phyloP scores from a whole-genome alignment of 202 grass and related monocot genomes.

The Cymbopogon flexuosus region DNA sequence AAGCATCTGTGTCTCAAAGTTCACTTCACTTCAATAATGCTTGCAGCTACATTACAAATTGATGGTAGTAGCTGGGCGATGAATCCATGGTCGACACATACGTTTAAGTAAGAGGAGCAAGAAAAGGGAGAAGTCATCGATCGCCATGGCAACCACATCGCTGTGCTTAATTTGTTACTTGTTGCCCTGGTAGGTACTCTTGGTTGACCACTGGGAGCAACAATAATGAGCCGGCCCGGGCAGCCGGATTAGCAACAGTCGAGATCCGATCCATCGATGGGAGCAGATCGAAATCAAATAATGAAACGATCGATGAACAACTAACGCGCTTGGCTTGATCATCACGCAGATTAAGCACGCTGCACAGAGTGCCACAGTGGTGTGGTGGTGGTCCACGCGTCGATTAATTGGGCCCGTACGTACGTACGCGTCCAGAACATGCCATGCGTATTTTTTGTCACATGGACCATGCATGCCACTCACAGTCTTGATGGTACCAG shows the following conservation, averaged over 20 bases:
- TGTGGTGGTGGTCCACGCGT: neutral
- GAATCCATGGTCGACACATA: neutral
- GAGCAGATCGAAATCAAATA: too few species aligned
- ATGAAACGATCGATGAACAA: too few species aligned
- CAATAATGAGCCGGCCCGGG: neutral
- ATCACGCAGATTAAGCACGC: neutral
- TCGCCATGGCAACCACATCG: neutral
- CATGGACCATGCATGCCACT: neutral
- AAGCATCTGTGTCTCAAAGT: neutral
- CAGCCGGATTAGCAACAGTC: neutral
- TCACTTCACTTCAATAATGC: neutral
- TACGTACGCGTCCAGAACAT: neutral
- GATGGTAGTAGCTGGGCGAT: neutral
- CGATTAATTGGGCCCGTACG: neutral
- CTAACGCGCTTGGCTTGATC: too few species aligned
- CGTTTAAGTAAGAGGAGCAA: neutral
- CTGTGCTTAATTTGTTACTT: neutral
- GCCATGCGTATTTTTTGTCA: neutral
- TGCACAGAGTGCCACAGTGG: neutral
- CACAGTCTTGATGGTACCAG: neutral
- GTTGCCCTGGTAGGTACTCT: neutral
- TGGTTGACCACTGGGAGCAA: slow-evolving; percentile 14
- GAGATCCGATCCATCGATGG: too few species aligned
- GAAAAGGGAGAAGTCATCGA: neutral
- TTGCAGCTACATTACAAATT: neutral